A percentile compares a stretch with the other conserved stretches of the same genome.
phyloP scores from a whole-genome alignment of 129 eudicot species.

The Scalesia atractyloides region DNA sequence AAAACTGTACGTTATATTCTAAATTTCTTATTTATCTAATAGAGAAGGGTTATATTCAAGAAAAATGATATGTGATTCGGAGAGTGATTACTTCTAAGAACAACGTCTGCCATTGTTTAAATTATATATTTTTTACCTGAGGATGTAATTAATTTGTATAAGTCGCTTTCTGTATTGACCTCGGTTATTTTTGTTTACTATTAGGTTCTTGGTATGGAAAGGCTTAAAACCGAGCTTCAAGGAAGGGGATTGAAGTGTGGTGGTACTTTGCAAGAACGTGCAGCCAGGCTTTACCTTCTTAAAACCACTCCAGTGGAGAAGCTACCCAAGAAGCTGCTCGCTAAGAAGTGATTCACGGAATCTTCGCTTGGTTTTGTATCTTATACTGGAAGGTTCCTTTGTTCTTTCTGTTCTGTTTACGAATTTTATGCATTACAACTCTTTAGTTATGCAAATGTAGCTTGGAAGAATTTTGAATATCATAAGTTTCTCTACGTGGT shows the following conservation, averaged over 20 bases:
- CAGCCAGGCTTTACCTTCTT: constrained; percentile 87
- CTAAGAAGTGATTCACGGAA: constrained; percentile 64
- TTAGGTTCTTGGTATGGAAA: constrained; percentile 86
- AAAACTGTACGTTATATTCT: background rate
- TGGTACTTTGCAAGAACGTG: constrained; percentile 95
- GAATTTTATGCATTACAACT: constrained; percentile 15
- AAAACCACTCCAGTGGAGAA: constrained; percentile 79
- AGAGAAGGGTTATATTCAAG: background rate
- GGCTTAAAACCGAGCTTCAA: constrained; percentile 85
- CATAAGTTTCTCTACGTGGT: background rate
- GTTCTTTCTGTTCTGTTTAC: constrained; percentile 15
- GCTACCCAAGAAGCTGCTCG: constrained; percentile 89
- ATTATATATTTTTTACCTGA: background rate
- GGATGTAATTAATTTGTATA: background rate
- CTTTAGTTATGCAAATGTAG: constrained; percentile 10
- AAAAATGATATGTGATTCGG: constrained; percentile 1
- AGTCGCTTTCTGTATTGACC: background rate
- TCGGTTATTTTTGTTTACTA: background rate
- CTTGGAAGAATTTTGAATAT: background rate
- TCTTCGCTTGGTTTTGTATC: constrained; percentile 21
- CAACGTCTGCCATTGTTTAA: background rate
- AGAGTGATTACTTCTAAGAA: background rate
- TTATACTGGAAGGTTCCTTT: constrained; percentile 20
- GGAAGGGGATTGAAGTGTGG: constrained; percentile 86
- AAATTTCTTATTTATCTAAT: background rate